Percentiles rank a stretch among this genome's conserved stretches.
Conservation (phyloP, 805 yeast species). For the Tanozyma kutaoensis region DNA sequence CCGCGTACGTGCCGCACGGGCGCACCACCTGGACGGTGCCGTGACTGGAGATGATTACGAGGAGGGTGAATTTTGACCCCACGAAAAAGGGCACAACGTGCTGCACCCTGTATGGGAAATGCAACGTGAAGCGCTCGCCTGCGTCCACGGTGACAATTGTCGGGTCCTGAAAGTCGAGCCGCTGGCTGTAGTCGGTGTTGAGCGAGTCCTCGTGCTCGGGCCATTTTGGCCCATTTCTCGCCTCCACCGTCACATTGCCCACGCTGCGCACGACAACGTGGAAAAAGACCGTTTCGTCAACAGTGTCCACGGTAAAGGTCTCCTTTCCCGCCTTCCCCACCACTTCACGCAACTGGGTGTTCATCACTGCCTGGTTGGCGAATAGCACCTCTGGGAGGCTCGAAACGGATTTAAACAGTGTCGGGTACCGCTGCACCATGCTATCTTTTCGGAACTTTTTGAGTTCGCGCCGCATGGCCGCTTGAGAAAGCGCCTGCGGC, state of each 20-base stretch:
- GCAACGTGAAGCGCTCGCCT: constrained; percentile 19
- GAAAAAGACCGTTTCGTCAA: constrained; percentile 24
- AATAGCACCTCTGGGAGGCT: constrained; percentile 22
- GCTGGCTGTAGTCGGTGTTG: constrained; percentile 19
- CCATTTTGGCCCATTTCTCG: constrained; percentile 30
- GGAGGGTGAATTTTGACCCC: constrained; percentile 21
- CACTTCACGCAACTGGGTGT: constrained; percentile 15
- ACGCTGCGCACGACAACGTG: constrained; percentile 23
- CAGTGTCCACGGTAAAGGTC: constrained; percentile 12
- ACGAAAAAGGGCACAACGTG: constrained; percentile 29
- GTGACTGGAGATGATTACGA: constrained; percentile 44
- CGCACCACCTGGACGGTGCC: constrained; percentile 39
- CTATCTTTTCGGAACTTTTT: constrained; percentile 16
- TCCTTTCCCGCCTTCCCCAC: constrained; percentile 5
- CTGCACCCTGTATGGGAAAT: constrained; percentile 34
- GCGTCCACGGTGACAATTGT: constrained; percentile 28
- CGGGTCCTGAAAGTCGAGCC: constrained; percentile 32
- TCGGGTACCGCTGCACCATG: constrained; percentile 21
- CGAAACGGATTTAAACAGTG: constrained; percentile 20
- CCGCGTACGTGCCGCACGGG: constrained; percentile 30
- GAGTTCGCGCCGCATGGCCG: constrained; percentile 18
- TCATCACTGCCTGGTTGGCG: constrained; percentile 17
- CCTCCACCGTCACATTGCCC: constrained; percentile 14
- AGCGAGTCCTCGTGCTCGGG: constrained; percentile 23
- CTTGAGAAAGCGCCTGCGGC: constrained; percentile 11